Percentiles rank a stretch among this genome's conserved stretches.
Evolutionary conservation across 257 asterid species (phyloP).

Genomic region (Solanum arcanum): DNA sequence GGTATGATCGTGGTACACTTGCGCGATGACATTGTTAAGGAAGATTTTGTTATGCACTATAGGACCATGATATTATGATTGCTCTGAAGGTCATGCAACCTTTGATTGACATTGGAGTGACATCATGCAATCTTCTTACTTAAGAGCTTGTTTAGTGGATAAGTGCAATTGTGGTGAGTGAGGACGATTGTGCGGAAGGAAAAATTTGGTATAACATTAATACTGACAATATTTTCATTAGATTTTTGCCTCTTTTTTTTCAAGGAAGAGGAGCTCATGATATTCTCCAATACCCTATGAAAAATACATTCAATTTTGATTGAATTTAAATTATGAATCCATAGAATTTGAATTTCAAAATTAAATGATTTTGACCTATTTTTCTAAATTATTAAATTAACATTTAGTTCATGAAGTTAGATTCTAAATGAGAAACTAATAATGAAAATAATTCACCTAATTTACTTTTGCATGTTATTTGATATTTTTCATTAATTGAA

Average conservation of each 20-base stretch:
- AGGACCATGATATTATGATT: background rate
- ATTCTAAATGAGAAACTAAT: background rate
- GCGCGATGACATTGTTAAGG: background rate
- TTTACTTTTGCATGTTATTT: background rate
- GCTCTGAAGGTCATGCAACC: background rate
- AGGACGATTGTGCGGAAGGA: background rate
- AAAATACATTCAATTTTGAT: background rate
- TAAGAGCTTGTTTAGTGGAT: background rate
- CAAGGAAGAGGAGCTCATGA: background rate
- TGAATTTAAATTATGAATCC: background rate
- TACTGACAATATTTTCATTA: too few species aligned
- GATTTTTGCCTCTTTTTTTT: too few species aligned
- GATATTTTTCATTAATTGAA: background rate
- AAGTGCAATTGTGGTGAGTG: background rate
- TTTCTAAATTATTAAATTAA: background rate
- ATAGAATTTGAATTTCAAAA: background rate
- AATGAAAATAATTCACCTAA: background rate
- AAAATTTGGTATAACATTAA: background rate
- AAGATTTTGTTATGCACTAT: background rate
- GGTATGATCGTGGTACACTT: background rate
- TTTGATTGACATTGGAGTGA: background rate
- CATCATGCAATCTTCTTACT: background rate
- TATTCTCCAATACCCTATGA: background rate
- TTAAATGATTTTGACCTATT: background rate
- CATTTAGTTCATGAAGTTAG: background rate